Base-by-base conservation (phyloP, 2,329 filamentous ascomycete species). In the Fusarium nisikadoi region DNA sequence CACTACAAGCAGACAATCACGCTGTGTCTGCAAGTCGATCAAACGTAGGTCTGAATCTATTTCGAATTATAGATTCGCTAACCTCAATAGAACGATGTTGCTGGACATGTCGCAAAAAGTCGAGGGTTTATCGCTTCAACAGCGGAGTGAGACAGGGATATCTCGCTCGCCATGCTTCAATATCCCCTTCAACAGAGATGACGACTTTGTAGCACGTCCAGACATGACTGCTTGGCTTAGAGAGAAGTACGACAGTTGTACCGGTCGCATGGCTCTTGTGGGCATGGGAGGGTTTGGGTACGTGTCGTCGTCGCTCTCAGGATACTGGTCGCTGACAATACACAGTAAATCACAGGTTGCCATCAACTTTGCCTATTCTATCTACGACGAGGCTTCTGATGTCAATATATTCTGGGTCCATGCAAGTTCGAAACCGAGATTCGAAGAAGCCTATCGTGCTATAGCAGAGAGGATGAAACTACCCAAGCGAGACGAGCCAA, bases 321-420 rank as follows among this genome's bases (percentile, higher is more conserved):
- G 39, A 4, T 47, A 7, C 8, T 14, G 6, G 35, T 11, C 3
- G 14, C 65, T 72, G 3, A 68, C 17, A 0, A 0, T 23, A 5
- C 3, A 7, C 6, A 78, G 76, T 2, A 78, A 78, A 73, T 78
- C 73, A 0, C 68, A 78, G 49, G 19, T 77, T 55, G 78, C 79
- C 14, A 83, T 84, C 53, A 73, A 83, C 74, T 83, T 82, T 53
- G 75, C 76, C 2, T 78, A 83, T 62, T 71, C 66, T 50, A 65
- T 74, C n/a, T 72, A 69, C 63, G 67, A 78, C 0, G 57, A 56
- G 29, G 77, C 68, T 27, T 75, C 77, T 1, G 36, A 75, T n/a
- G 79, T 73, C 20, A 80, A 73, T 73, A 71, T 83, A 36, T 82
- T 83, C 61, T 84, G 79, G 82, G 71, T 83, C 10, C 73, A 83